These are phyloP conservation scores for Ceriops decandra DNA, from an alignment of 345 rosid genomes.

Conservation along the genomic window DNA sequence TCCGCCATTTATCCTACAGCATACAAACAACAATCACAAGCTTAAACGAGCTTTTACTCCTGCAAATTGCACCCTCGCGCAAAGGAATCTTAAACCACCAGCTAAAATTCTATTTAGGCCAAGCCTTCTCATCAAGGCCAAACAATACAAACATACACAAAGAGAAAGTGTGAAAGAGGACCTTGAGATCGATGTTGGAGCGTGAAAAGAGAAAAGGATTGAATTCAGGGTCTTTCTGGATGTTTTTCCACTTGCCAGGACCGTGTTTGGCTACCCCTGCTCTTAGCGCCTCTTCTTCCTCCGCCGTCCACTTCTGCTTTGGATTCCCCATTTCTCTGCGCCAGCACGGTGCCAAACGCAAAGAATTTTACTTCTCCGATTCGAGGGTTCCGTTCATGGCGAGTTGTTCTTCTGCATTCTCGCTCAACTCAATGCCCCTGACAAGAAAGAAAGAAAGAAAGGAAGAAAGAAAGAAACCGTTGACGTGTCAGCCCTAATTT, in stretches of 20 bases:
- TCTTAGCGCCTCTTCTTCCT: constrained; percentile 71
- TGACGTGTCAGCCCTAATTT: constrained; percentile 20
- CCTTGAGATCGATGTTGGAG: constrained; percentile 84
- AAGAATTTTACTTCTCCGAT: neutral
- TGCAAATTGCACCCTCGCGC: no score
- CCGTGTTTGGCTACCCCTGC: constrained; percentile 75
- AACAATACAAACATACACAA: neutral
- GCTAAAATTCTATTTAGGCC: no score
- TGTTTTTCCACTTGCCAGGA: constrained; percentile 68
- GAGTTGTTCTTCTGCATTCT: constrained; percentile 5
- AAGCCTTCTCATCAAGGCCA: neutral
- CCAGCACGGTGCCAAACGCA: neutral
- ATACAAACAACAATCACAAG: neutral
- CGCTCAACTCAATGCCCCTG: neutral
- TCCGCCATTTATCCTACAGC: constrained; percentile 88
- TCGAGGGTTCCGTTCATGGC: neutral
- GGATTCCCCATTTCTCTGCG: constrained; percentile 48
- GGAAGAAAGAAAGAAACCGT: constrained; percentile 3
- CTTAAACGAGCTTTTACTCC: no score
- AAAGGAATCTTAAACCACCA: no score
- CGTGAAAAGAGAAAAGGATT: constrained; percentile 48
- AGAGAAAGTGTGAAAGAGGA: constrained; percentile 13
- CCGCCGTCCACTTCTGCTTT: constrained; percentile 68
- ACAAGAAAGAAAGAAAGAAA: neutral
- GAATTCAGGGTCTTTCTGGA: constrained; percentile 64